Evolutionary conservation across 2,329 filamentous ascomycete genomes (phyloP), one percentile per base, ranked within the genome.

Genomic region (Trichoderma sp.): DNA sequence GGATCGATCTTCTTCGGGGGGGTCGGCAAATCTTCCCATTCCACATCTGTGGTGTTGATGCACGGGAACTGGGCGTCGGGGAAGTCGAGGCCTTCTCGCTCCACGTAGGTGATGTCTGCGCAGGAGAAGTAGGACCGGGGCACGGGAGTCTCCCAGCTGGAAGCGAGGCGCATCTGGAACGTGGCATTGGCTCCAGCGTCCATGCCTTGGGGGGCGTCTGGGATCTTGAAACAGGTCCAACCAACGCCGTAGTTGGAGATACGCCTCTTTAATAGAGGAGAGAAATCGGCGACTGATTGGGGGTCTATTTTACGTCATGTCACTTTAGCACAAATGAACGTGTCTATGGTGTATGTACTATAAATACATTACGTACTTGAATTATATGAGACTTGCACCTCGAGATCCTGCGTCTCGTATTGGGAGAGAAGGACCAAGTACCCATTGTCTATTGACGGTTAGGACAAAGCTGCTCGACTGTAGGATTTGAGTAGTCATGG

Each of bases 401-500:
- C 80, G 53, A 85, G 76, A 63, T 82, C 79, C 74, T 83, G 87
- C 16, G 85, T 83, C 67, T 88, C 84, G 62, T 87, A 84, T 60
- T 86, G 84, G 19, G 84, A 81, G 19, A 84, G 83, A 16, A 88
- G 77, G 7, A 85, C 82, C 6, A 88, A 80, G 21, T 81, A 77
- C 11, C 85, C 86, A 67, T 83, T 82, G 16, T 81, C 85, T 86
- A 24, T 13, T 13, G 10, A 1, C 11, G 14, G 43, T 43, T 21
- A 52, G 27, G 21, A 59, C 21, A 43, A 16, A 21, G 40, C 35
- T 8, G 4, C 3, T 10, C 19, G 27, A 56, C 53, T 31, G 53
- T 5, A 11, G 3, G 19, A n/a, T n/a, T n/a, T n/a, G 57, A 11
- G 10, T 43, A n/a, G 13, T 11, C 31, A 11, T 40, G 57, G 35